Conservation (phyloP, 2,329 filamentous ascomycete species). For the Ramularia endophylla region DNA sequence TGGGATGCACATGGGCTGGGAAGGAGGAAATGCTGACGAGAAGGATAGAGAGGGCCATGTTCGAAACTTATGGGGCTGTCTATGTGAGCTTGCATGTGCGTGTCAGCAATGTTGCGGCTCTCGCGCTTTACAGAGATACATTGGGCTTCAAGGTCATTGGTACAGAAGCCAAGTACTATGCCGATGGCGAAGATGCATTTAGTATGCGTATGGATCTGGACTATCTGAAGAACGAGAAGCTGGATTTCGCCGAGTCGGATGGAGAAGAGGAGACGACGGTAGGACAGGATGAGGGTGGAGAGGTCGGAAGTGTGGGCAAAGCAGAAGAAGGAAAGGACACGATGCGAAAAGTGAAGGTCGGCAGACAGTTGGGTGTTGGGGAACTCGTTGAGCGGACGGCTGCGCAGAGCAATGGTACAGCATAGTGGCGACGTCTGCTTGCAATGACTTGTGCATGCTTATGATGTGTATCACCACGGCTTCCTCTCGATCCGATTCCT, state of each 20-base stretch:
- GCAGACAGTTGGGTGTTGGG: constrained; percentile 68
- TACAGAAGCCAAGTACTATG: constrained; percentile 86
- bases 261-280: constrained; percentile 32
- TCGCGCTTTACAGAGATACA: constrained; percentile 88
- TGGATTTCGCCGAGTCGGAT: constrained; percentile 39
- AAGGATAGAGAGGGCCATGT: constrained; percentile 79
- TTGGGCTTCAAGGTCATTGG: constrained; percentile 84
- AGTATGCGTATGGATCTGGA: constrained; percentile 84
- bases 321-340: constrained; percentile 45
- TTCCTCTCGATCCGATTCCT: too few relatives aligned
- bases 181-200: constrained; percentile 93
- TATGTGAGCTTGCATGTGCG: constrained; percentile 97
- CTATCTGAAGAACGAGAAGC: constrained; percentile 50
- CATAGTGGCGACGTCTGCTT: too few relatives aligned
- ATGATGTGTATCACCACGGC: too few relatives aligned
- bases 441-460: too few relatives aligned
- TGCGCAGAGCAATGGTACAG: constrained; percentile 7
- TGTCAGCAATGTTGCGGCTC: constrained; percentile 83
- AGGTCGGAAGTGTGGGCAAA: constrained; percentile 33
- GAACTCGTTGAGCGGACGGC: constrained; percentile 58
- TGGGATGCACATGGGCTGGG: constrained; percentile 22
- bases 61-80: constrained; percentile 81
- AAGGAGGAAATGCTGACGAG: constrained; percentile 4
- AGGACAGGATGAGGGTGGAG: constrained; percentile 38
- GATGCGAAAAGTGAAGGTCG: constrained; percentile 81